Evolutionary conservation across 2,329 filamentous ascomycete species (phyloP).

Genomic region (Colletotrichum brevisporum): DNA sequence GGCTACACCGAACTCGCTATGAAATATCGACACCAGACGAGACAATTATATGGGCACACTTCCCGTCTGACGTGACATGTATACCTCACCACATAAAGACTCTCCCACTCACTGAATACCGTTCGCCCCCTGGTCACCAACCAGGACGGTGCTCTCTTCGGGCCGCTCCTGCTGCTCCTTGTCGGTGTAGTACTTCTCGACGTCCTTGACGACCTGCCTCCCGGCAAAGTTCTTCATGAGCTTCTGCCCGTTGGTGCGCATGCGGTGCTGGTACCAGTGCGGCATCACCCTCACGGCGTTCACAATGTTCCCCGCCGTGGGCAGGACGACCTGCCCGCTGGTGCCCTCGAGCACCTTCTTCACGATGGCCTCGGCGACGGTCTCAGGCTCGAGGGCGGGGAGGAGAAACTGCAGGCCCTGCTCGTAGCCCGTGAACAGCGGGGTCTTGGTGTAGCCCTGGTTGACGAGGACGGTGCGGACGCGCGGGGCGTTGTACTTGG

Average conservation of each 20-base stretch:
- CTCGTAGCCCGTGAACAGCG: slow-evolving; percentile 71
- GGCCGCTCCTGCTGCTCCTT: slow-evolving; percentile 45
- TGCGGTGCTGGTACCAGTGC: slow-evolving; percentile 72
- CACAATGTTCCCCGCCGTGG: slow-evolving; percentile 58
- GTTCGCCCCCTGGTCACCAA: slow-evolving; percentile 44
- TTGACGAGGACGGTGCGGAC: slow-evolving; percentile 78
- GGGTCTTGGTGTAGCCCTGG: slow-evolving; percentile 73
- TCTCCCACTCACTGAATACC: slow-evolving; percentile 9
- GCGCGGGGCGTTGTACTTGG: slow-evolving; percentile 72
- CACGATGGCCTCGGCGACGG: slow-evolving; percentile 75
- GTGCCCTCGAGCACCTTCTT: slow-evolving; percentile 70
- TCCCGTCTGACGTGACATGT: background rate
- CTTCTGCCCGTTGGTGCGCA: slow-evolving; percentile 59
- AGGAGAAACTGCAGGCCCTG: slow-evolving; percentile 65
- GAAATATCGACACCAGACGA: background rate
- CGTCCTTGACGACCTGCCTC: slow-evolving; percentile 63
- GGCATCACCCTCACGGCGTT: slow-evolving; percentile 67
- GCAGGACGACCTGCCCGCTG: slow-evolving; percentile 70
- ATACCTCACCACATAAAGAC: background rate
- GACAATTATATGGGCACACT: background rate
- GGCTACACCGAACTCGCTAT: background rate
- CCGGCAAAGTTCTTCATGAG: slow-evolving; percentile 62
- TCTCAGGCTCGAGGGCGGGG: slow-evolving; percentile 70
- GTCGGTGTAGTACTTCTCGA: slow-evolving; percentile 55
- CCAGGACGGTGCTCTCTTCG: slow-evolving; percentile 55